Percentiles rank a stretch among this genome's conserved stretches.
phyloP scores from a whole-genome alignment of 305 asterid genomes.

The Caryopteris hybrid region DNA sequence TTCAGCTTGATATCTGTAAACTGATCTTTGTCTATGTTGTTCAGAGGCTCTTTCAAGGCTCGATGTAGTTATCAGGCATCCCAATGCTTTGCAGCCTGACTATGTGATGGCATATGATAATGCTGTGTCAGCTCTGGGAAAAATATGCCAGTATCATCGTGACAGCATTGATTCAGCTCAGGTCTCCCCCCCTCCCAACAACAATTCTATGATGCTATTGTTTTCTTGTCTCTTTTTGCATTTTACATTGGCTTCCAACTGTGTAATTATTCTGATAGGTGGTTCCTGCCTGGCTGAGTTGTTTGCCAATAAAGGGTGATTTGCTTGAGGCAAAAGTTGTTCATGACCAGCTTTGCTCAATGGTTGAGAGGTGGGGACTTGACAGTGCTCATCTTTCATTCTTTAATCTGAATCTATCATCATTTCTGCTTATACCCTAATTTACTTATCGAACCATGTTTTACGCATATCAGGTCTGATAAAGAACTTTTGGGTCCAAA shows the following conservation, averaged over 20 bases:
- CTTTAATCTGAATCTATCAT: background rate
- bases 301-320: conserved; percentile 90
- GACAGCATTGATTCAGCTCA: conserved; percentile 80
- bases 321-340: conserved; percentile 89
- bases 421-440: background rate
- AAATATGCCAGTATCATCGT: conserved; percentile 83
- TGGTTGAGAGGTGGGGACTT: conserved; percentile 69
- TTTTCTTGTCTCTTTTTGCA: background rate
- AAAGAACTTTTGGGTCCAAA: conserved; percentile 71
- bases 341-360: conserved; percentile 86
- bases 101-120: conserved; percentile 89
- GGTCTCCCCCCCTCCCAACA: conserved; percentile 75
- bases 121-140: conserved; percentile 90
- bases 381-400: no score
- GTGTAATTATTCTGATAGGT: conserved; percentile 30
- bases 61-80: conserved; percentile 67
- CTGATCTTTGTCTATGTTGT: conserved; percentile 15
- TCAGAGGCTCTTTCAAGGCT: conserved; percentile 93
- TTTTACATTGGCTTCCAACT: background rate
- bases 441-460: background rate
- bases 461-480: conserved; percentile 59
- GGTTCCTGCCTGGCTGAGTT: conserved; percentile 91
- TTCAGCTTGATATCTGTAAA: background rate
- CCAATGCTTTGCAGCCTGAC: conserved; percentile 65
- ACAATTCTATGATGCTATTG: conserved; percentile 18